Evolutionary conservation across 352 stramenopile species (phyloP).

Genomic region (Phytophthora meadii): DNA sequence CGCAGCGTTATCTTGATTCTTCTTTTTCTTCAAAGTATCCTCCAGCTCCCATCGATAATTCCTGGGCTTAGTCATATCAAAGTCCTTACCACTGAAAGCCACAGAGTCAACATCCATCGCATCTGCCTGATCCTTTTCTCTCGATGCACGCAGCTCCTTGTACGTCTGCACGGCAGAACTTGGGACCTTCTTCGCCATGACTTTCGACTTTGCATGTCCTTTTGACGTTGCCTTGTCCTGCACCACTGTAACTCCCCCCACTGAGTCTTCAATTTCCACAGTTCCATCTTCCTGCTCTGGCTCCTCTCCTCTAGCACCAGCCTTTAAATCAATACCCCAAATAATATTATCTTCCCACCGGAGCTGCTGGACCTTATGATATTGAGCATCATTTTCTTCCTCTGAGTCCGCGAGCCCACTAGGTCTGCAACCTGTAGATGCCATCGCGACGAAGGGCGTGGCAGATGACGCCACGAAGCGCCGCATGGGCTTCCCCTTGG

Average conservation of each 20-base stretch:
- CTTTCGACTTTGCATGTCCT: neutral
- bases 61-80: constrained; percentile 81
- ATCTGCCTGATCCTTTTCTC: constrained; percentile 17
- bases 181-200: constrained; percentile 15
- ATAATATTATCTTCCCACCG: constrained; percentile 85
- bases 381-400: constrained; percentile 60
- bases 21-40: constrained; percentile 25
- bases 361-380: constrained; percentile 84
- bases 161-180: constrained; percentile 33
- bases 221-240: constrained; percentile 15
- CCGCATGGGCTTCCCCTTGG: constrained; percentile 78
- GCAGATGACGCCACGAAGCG: constrained; percentile 66
- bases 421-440: constrained; percentile 17
- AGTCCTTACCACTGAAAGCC: constrained; percentile 37
- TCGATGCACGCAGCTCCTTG: constrained; percentile 42
- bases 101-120: neutral
- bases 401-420: constrained; percentile 21
- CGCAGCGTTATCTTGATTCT: constrained; percentile 7
- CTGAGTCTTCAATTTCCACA: constrained; percentile 65
- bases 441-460: constrained; percentile 67
- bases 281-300: constrained; percentile 26
- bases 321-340: constrained; percentile 72
- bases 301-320: constrained; percentile 26
- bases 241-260: constrained; percentile 31
- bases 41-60: constrained; percentile 82